Conservation (phyloP, 2,329 filamentous ascomycete genomes). For the Hypoxylon sp. region DNA sequence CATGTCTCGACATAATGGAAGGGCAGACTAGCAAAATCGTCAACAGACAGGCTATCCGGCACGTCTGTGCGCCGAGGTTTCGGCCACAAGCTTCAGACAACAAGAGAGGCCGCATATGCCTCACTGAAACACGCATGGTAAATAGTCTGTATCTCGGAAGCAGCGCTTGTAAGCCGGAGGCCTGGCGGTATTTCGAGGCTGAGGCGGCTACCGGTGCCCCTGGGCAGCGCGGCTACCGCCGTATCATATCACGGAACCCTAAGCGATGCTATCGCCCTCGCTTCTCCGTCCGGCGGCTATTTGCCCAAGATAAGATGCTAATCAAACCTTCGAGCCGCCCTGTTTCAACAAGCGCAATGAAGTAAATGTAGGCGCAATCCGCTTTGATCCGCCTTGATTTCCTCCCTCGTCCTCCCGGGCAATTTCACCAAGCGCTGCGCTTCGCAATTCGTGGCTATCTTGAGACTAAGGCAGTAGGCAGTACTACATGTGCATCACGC, state of each 20-base stretch:
- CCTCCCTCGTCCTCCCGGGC: neutral
- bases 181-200: constrained; percentile 46
- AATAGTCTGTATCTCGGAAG: neutral
- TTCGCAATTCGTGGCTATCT: constrained; percentile 10
- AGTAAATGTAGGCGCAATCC: constrained; percentile 3
- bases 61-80: constrained; percentile 27
- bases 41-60: constrained; percentile 21
- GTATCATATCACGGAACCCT: constrained; percentile 22
- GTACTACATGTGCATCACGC: constrained; percentile 8
- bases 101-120: constrained; percentile 14
- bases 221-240: constrained; percentile 35
- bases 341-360: constrained; percentile 39
- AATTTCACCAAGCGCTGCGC: constrained; percentile 40
- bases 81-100: constrained; percentile 36
- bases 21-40: constrained; percentile 31
- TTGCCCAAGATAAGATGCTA: neutral
- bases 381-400: neutral
- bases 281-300: constrained; percentile 1
- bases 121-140: constrained; percentile 21
- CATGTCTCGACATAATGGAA: constrained; percentile 43
- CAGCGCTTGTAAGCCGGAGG: constrained; percentile 32
- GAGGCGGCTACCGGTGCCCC: constrained; percentile 36
- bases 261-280: constrained; percentile 6
- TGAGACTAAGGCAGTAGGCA: constrained; percentile 7
- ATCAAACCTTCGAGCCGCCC: constrained; percentile 28